Percentiles rank a stretch among this genome's conserved stretches.
These are phyloP conservation scores for Pythium angustatum DNA, from an alignment of 352 stramenopile species.

Conservation along the genomic window DNA sequence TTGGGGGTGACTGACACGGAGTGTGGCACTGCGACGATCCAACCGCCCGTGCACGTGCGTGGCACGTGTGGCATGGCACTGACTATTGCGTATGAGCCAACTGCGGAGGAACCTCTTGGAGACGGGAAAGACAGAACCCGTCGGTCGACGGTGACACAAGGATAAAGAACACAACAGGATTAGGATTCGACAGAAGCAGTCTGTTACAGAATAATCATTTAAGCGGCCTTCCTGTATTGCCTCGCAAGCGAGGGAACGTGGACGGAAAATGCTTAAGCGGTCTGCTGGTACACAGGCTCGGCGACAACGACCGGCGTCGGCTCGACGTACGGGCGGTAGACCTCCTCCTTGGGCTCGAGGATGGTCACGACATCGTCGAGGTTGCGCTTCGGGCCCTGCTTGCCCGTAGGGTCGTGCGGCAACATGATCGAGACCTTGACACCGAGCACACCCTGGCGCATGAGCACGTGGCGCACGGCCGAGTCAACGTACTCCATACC, in stretches of 20 bases:
- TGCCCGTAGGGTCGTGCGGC: slow-evolving; percentile 97
- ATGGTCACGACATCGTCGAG: slow-evolving; percentile 99
- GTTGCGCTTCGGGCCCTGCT: slow-evolving; percentile 96
- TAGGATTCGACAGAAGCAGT: slow-evolving; percentile 33
- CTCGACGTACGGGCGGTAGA: slow-evolving; percentile 84
- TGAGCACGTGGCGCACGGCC: slow-evolving; percentile 98
- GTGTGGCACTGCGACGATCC: too few species aligned
- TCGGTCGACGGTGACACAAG: too few species aligned
- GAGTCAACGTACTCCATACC: slow-evolving; percentile 98
- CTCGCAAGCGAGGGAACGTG: background rate
- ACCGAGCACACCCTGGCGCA: slow-evolving; percentile 99
- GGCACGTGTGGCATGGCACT: too few species aligned
- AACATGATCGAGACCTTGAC: slow-evolving; percentile 99
- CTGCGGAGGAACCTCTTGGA: too few species aligned
- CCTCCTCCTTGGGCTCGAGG: slow-evolving; percentile 98
- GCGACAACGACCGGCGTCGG: slow-evolving; percentile 48
- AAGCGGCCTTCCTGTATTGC: slow-evolving; percentile 18
- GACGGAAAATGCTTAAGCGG: slow-evolving; percentile 40
- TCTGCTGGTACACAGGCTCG: slow-evolving; percentile 47
- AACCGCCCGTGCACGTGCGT: too few species aligned
- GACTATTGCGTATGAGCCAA: background rate
- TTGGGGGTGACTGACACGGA: background rate
- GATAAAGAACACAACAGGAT: background rate
- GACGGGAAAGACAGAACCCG: too few species aligned
- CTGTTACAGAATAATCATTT: slow-evolving; percentile 35